Evolutionary conservation across 1,139 yeast genomes (phyloP), one percentile per base, ranked within the genome.

Genomic region (Yamadazyma dushanensis): DNA sequence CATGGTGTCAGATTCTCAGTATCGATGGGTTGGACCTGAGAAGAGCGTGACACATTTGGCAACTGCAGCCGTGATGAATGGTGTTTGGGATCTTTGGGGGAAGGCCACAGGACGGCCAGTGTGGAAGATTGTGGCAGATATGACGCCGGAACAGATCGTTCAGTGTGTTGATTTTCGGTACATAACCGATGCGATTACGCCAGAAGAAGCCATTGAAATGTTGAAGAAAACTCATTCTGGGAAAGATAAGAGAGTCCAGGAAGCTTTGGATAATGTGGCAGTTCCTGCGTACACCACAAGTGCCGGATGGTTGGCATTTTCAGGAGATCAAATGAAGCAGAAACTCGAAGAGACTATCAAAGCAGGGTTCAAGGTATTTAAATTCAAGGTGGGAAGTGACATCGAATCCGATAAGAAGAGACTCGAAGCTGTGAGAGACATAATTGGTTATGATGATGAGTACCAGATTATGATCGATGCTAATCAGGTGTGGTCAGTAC

Each of bases 231-330:
- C 57, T 9, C 51, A 51, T n/a, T 35, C 17, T 2, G 66, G 63
- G 8, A 66, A 63, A 43, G 54, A 50, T 19, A 21, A 22, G 5
- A 22, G 50, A 25, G 24, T 66, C 16, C 33, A 57, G 32, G 64
- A 62, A 27, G 70, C 68, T 1, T 29, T 43, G 13, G 47, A 50
- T 24, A 55, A 60, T 43, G 40, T 40, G 10, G 73, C 72, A 1
- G 73, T 66, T 9, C 73, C 72, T 3, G 67, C 68, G 5, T 66
- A 66, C 42, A 65, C 73, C 25, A 66, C 73, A 8, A 56, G 68
- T 32, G 72, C 73, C 8, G 73, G 73, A 8, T 66, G 73, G 73
- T 49, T 66, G 17, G 73, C 70, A 3, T 66, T 61, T 43, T 48
- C 53, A 30, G 73, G 66, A 26, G 72, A 66, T 15, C 65, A 65